Percentiles rank a stretch among this genome's conserved stretches.
These are phyloP conservation scores for Kwoniella botswanensis DNA, from an alignment of 768 basidiomycete genomes.

Conservation along the genomic window DNA sequence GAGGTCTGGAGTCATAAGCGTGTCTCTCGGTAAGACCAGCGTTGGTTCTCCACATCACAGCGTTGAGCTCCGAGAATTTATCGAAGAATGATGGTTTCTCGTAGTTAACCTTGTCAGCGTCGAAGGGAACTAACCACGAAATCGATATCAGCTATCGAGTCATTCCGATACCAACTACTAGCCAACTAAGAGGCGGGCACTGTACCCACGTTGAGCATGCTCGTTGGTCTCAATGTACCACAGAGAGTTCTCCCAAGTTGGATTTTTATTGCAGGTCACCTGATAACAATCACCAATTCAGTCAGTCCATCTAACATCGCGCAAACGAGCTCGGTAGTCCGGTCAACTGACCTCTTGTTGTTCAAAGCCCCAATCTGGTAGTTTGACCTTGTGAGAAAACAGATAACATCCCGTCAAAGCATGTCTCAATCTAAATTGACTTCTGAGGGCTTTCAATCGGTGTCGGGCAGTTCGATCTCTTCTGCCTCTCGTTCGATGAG, in stretches of 20 bases:
- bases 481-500: conserved; percentile 63
- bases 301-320: not conserved
- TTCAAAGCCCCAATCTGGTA: conserved; percentile 96
- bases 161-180: too few species aligned
- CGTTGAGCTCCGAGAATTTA: conserved; percentile 90
- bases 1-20: conserved; percentile 91
- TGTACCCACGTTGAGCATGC: conserved; percentile 71
- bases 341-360: conserved; percentile 77
- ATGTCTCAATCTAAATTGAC: conserved; percentile 82
- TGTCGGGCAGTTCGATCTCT: conserved; percentile 68
- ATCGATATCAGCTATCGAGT: conserved; percentile 2
- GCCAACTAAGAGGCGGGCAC: too few species aligned
- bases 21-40: conserved; percentile 94
- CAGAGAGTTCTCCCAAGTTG: conserved; percentile 81
- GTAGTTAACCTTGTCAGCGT: conserved; percentile 88
- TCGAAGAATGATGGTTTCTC: conserved; percentile 81
- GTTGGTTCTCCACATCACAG: conserved; percentile 97
- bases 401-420: conserved; percentile 89
- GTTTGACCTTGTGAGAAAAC: conserved; percentile 96
- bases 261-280: conserved; percentile 97
- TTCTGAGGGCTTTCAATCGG: conserved; percentile 77
- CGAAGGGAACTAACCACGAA: conserved; percentile 65
- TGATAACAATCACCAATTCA: not conserved
- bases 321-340: not conserved
- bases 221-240: conserved; percentile 91